A percentile compares a stretch with the other conserved stretches of the same genome.
These are phyloP conservation scores for Zymoseptoria pseudotritici DNA, from an alignment of 2,329 filamentous ascomycete species.

Conservation along the genomic window DNA sequence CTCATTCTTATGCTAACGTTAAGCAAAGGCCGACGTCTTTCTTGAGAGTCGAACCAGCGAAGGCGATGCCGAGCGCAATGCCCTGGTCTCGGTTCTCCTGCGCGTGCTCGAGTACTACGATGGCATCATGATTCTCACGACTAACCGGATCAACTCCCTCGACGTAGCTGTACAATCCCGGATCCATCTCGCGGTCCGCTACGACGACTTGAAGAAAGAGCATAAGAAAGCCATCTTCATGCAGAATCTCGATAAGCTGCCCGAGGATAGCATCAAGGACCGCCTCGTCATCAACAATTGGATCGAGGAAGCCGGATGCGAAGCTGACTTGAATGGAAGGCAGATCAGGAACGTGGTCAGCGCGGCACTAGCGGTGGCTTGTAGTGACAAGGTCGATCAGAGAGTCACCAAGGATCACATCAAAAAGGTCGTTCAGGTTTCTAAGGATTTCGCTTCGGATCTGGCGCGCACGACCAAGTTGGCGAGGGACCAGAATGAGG, in stretches of 20 bases:
- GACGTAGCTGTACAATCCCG: conserved; percentile 7
- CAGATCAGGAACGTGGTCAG: conserved; percentile 9
- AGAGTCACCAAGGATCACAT: background rate
- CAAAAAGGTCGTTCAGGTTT: no score
- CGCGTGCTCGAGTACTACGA: conserved; percentile 32
- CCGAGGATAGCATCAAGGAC: background rate
- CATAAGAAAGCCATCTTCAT: conserved; percentile 1
- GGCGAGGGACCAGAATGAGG: background rate
- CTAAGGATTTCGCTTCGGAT: background rate
- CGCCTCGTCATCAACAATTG: background rate
- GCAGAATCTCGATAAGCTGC: background rate
- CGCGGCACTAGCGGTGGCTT: conserved; percentile 4
- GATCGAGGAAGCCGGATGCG: background rate
- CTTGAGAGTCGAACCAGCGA: conserved; percentile 71
- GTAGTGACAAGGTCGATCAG: background rate
- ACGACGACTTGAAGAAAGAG: background rate
- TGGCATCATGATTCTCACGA: conserved; percentile 18
- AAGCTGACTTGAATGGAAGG: conserved; percentile 3
- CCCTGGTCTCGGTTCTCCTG: conserved; percentile 56
- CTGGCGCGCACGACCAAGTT: background rate
- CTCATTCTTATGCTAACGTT: no score
- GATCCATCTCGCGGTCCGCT: conserved; percentile 6
- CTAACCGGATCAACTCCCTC: conserved; percentile 6
- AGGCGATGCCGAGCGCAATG: conserved; percentile 67
- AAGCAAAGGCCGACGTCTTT: conserved; percentile 69